Evolutionary conservation across 2,329 filamentous ascomycete species (phyloP).

Genomic region (Colletotrichum australisinense): DNA sequence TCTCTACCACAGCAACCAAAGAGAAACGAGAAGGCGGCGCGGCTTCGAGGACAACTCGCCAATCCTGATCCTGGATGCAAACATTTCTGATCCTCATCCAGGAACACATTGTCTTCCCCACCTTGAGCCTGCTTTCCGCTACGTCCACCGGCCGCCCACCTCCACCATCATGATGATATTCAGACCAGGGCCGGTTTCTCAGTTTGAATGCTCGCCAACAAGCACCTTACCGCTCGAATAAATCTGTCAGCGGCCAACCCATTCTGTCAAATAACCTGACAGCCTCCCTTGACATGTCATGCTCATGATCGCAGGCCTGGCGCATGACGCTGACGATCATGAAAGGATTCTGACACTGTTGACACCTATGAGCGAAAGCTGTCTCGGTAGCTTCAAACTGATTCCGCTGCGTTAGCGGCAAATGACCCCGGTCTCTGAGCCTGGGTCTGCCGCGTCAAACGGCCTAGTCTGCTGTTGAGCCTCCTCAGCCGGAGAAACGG

Average conservation of each 20-base stretch:
- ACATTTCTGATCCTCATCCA: conserved; percentile 18
- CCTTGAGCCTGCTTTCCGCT: conserved; percentile 13
- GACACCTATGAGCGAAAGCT: conserved; percentile 2
- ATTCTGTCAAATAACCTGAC: neutral
- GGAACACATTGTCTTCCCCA: conserved; percentile 29
- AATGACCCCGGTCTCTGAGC: neutral
- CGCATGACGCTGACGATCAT: neutral
- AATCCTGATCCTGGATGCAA: conserved; percentile 1
- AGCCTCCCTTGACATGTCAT: neutral
- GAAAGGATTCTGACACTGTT: neutral
- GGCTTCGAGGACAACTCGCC: conserved; percentile 17
- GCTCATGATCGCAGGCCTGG: neutral
- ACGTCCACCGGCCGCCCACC: neutral
- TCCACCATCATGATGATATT: conserved; percentile 1
- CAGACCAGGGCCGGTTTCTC: neutral
- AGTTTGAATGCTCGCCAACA: neutral
- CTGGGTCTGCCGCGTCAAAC: conserved; percentile 1
- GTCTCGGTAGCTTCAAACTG: conserved; percentile 15
- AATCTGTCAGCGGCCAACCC: neutral
- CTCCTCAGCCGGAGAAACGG: conserved; percentile 16
- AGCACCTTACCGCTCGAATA: neutral
- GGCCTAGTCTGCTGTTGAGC: conserved; percentile 20
- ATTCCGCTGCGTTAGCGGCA: neutral
- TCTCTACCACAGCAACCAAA: neutral
- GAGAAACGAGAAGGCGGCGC: conserved; percentile 1